These are phyloP conservation scores for Botrytis fragariae DNA, from an alignment of 2,329 filamentous ascomycete genomes.

Conservation along the genomic window DNA sequence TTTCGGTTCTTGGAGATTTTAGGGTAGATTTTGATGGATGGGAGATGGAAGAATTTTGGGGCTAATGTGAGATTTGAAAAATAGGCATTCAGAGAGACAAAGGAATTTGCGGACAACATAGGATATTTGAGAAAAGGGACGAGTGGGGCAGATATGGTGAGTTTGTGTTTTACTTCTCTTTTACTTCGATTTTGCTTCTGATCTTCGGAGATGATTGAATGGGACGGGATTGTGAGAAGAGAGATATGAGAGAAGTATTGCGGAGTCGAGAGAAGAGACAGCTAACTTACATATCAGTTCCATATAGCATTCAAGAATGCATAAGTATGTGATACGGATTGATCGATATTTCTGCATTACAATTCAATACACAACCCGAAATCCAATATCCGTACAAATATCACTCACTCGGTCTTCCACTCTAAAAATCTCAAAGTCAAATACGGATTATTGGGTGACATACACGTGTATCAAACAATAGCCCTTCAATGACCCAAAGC, in stretches of 20 bases:
- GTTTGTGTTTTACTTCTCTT: background rate
- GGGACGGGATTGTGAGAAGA: background rate
- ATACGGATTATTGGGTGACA: no score
- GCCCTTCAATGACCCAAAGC: no score
- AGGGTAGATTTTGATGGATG: background rate
- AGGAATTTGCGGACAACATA: constrained; percentile 25
- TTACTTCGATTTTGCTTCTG: background rate
- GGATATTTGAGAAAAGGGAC: constrained; percentile 18
- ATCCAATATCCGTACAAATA: no score
- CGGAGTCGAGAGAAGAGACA: background rate
- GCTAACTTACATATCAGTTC: background rate
- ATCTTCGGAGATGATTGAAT: background rate
- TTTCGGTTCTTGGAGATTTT: no score
- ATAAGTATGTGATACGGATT: background rate
- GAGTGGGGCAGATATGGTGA: constrained; percentile 9
- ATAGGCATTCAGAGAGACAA: constrained; percentile 27
- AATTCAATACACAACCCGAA: background rate
- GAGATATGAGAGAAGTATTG: background rate
- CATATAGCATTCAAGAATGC: background rate
- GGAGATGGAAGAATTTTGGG: background rate
- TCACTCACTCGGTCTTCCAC: no score
- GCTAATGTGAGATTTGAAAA: background rate
- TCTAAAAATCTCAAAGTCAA: no score
- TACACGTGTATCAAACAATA: no score
- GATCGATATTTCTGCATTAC: background rate